phyloP scores from a whole-genome alignment of 805 yeast genomes.

The Candida sphagnicola region DNA sequence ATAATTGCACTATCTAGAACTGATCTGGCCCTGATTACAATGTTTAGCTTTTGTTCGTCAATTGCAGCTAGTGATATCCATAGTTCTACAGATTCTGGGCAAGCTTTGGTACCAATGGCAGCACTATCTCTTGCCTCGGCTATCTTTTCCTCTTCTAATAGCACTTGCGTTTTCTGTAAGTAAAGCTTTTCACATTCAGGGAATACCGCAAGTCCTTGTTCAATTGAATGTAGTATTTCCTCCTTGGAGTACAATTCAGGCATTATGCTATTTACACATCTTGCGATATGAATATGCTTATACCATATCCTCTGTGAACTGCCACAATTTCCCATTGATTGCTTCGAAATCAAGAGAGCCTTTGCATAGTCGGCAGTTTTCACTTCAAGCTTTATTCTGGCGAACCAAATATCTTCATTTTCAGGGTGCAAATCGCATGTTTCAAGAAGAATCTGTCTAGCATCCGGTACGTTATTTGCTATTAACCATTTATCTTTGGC shows the following conservation, averaged over 20 bases:
- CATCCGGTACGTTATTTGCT: conserved; percentile 43
- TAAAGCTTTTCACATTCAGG: conserved; percentile 52
- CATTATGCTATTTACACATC: conserved; percentile 9
- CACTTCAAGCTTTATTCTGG: conserved; percentile 63
- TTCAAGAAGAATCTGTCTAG: conserved; percentile 49
- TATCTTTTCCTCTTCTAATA: conserved; percentile 29
- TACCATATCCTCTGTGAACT: conserved; percentile 49
- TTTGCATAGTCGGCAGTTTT: conserved; percentile 34
- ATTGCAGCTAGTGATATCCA: conserved; percentile 54
- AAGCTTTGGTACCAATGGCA: conserved; percentile 43
- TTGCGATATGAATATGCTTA: conserved; percentile 39
- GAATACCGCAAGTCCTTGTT: conserved; percentile 45
- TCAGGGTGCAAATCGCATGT: conserved; percentile 43
- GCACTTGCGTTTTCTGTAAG: conserved; percentile 58
- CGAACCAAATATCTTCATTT: conserved; percentile 62
- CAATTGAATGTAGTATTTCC: conserved; percentile 20
- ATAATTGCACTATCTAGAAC: conserved; percentile 63
- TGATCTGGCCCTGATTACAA: conserved; percentile 62
- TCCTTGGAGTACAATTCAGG: conserved; percentile 4
- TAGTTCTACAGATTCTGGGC: conserved; percentile 42
- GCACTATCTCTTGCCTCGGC: conserved; percentile 46
- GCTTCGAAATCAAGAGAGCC: conserved; percentile 32
- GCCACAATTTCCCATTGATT: conserved; percentile 13
- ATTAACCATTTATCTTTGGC: conserved; percentile 65
- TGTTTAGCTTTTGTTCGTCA: conserved; percentile 40